Percentiles rank a stretch among this genome's conserved stretches.
Evolutionary conservation across 169 alveolate species (phyloP).

Genomic region (Cryptosporidium parvum): DNA sequence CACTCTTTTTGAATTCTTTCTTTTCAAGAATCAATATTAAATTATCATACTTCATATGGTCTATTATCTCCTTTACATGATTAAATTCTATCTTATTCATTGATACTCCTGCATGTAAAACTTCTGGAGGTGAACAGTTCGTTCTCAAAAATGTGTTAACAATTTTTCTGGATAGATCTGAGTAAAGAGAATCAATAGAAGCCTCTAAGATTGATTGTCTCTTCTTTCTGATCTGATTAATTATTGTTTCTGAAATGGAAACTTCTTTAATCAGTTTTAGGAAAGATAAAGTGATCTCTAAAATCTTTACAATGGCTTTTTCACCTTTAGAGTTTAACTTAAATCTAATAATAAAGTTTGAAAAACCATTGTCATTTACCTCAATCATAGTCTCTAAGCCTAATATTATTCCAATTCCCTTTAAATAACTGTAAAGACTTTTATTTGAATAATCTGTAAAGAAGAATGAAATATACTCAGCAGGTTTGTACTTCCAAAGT

Average conservation of each 20-base stretch:
- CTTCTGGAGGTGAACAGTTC: constrained; percentile 45
- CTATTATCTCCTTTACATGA: constrained; percentile 18
- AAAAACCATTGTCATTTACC: constrained; percentile 45
- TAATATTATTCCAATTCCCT: not conserved
- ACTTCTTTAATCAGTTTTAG: constrained; percentile 40
- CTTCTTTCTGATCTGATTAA: constrained; percentile 44
- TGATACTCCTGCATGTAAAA: constrained; percentile 7
- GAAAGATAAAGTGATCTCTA: constrained; percentile 48
- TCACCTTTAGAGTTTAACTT: constrained; percentile 16
- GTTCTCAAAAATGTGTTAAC: constrained; percentile 17
- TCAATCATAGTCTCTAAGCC: constrained; percentile 15
- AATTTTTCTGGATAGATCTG: constrained; percentile 20
- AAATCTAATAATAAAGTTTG: constrained; percentile 23
- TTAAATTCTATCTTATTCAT: constrained; percentile 35
- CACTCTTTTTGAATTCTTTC: constrained; percentile 61
- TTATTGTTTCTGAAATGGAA: constrained; percentile 34
- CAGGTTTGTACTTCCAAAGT: constrained; percentile 48
- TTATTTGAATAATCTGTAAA: constrained; percentile 40
- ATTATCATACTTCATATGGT: constrained; percentile 25
- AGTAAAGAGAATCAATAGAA: not conserved
- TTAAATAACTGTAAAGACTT: constrained; percentile 15
- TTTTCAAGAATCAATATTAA: constrained; percentile 18
- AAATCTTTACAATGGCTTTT: constrained; percentile 15
- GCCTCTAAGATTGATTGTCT: constrained; percentile 26
- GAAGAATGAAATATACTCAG: constrained; percentile 54